Evolutionary conservation across 2,329 filamentous ascomycete species (phyloP), one percentile per base, ranked within the genome.

Genomic region (Fonsecaea monophora): DNA sequence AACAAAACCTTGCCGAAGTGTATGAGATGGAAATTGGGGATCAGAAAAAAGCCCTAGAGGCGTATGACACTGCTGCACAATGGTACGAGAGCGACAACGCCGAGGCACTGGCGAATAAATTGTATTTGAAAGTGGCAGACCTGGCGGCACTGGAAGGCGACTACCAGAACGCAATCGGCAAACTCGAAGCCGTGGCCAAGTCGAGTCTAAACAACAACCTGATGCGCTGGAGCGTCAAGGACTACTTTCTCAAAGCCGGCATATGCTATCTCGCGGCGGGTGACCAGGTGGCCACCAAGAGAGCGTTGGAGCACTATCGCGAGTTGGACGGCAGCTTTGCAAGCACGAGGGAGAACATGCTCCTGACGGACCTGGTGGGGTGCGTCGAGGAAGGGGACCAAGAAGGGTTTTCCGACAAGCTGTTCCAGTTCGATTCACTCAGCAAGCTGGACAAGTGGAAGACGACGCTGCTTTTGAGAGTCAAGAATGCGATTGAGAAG

Each of bases 371-470:
- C 77, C 82, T 98, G 42, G 82, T 87, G 37, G 88, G 90, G 67
- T 87, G 91, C 3, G 85, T 97, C 65, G 89, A 95, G 75, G 85
- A 87, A 37, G 89, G 89, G 64, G 92, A 96, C 74, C 89, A 91
- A 77, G 92, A 97, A 74, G 84, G 85, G 68, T 98, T 96, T 75
- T 87, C 90, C 25, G 92, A 96, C 76, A 93, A 94, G 78, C 80
- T 95, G 70, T 96, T 91, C 83, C 89, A 94, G 78, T 98, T 88
- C 76, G 93, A 97, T 78, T 92, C 96, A 82, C 85, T 97, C 82
- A 95, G 89, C 82, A 95, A 95, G 84, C 82, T 98, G 75, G 94
- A 97, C 77, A 95, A 94, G 83, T 98, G 94, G 94, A 97, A 97
- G 90, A 97, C 92, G 59, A 92, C 90, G 37, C 82, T 97, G 65